A percentile compares a stretch with the other conserved stretches of the same genome.
Conservation (phyloP, 73 alveolate genomes). For the Paramecium biaurelia region DNA sequence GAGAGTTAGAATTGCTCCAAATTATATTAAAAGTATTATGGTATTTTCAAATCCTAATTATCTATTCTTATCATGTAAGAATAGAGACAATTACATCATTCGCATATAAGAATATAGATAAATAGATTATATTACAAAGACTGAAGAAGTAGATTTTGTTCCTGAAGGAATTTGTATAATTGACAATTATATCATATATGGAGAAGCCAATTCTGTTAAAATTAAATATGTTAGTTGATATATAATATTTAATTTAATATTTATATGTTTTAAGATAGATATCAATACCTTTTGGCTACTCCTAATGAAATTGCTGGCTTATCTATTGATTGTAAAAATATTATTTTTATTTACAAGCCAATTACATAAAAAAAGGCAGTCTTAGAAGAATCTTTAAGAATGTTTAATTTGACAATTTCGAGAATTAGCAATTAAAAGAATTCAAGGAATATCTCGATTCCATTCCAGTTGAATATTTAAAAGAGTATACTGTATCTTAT, state of each 20-base stretch:
- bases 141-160: background rate
- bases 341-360: background rate
- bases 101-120: background rate
- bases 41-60: background rate
- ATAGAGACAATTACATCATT: background rate
- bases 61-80: background rate
- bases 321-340: background rate
- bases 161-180: background rate
- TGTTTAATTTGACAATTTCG: background rate
- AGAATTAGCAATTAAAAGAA: background rate
- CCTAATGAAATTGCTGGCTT: background rate
- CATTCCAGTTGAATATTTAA: background rate
- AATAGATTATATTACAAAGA: background rate
- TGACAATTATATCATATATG: background rate
- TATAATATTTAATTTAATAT: background rate
- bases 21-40: background rate
- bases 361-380: background rate
- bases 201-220: constrained; percentile 22
- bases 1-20: background rate
- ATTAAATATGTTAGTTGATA: background rate
- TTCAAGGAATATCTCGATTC: constrained; percentile 26
- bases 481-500: background rate
- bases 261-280: background rate
- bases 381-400: constrained; percentile 34
- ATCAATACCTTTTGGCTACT: background rate